Percentiles rank a stretch among this genome's conserved stretches.
Conservation (phyloP, 352 stramenopile genomes). For the Globisporangium polare region DNA sequence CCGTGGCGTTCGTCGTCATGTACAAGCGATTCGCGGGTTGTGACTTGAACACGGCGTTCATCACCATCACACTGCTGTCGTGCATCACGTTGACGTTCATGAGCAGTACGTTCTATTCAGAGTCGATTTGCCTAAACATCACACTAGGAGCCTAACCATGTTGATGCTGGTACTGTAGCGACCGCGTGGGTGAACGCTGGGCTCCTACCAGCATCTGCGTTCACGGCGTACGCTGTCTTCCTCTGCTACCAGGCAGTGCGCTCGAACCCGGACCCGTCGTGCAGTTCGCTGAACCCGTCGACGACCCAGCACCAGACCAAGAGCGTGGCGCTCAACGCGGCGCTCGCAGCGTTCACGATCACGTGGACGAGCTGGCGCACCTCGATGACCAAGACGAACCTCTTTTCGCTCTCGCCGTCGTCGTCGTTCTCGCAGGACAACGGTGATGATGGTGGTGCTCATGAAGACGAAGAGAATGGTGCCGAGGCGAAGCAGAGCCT, state of each 20-base stretch:
- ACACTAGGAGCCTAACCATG: background rate
- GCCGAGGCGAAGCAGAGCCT: background rate
- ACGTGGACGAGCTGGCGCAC: slow-evolving; percentile 67
- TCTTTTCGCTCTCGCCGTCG: slow-evolving; percentile 42
- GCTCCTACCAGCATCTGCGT: slow-evolving; percentile 46
- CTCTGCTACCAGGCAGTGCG: slow-evolving; percentile 70
- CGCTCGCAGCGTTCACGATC: slow-evolving; percentile 40
- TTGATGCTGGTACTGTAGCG: slow-evolving; percentile 23
- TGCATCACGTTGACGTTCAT: slow-evolving; percentile 40
- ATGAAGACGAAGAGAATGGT: slow-evolving; percentile 1
- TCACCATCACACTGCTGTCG: slow-evolving; percentile 48
- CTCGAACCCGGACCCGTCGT: slow-evolving; percentile 58
- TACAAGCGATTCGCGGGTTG: slow-evolving; percentile 46
- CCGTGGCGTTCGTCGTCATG: slow-evolving; percentile 47
- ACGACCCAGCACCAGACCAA: slow-evolving; percentile 29
- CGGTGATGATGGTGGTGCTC: slow-evolving; percentile 7
- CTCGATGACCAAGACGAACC: slow-evolving; percentile 52
- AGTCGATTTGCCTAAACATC: too few relatives aligned
- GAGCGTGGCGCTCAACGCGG: slow-evolving; percentile 41
- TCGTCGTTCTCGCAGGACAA: slow-evolving; percentile 2
- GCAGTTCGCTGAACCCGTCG: slow-evolving; percentile 25
- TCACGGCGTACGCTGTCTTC: slow-evolving; percentile 60
- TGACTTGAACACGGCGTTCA: slow-evolving; percentile 55
- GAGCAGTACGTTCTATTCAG: slow-evolving; percentile 33
- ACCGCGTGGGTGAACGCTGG: slow-evolving; percentile 55